A percentile compares a stretch with the other conserved stretches of the same genome.
phyloP scores from a whole-genome alignment of 371 early-diverging fungal species.

The Mucor plumbeus region DNA sequence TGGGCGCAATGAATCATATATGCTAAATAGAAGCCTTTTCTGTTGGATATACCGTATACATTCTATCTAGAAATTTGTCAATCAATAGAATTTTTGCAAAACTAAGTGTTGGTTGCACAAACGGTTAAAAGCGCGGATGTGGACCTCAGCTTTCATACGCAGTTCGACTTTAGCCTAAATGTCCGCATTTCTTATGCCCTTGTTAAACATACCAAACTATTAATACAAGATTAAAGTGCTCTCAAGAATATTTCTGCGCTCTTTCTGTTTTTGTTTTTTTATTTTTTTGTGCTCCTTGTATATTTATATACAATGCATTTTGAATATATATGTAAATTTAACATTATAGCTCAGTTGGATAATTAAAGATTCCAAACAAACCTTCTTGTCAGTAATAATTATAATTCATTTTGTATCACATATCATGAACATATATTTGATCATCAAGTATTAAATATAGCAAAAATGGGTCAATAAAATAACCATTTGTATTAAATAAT shows the following conservation, averaged over 20 bases:
- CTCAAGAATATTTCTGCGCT: neutral
- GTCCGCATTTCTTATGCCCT: neutral
- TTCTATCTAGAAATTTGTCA: neutral
- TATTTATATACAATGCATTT: no score
- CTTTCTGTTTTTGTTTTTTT: neutral
- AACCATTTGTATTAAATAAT: neutral
- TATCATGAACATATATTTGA: neutral
- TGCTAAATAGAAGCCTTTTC: neutral
- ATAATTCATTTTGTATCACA: neutral
- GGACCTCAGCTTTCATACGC: no score
- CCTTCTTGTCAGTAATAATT: no score
- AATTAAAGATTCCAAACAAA: no score
- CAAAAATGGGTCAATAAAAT: neutral
- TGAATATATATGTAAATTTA: no score
- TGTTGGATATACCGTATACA: no score
- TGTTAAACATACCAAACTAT: neutral
- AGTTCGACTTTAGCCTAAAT: neutral
- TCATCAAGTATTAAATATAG: neutral
- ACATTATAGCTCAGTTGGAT: no score
- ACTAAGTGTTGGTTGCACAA: neutral
- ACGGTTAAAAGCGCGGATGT: neutral
- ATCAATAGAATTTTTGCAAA: neutral
- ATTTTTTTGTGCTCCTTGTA: neutral
- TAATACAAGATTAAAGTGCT: neutral
- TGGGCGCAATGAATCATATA: neutral